Percentiles rank a stretch among this genome's conserved stretches.
phyloP scores from a whole-genome alignment of 1,284 basidiomycete genomes.

The Austroboletus novae-zelandiae region DNA sequence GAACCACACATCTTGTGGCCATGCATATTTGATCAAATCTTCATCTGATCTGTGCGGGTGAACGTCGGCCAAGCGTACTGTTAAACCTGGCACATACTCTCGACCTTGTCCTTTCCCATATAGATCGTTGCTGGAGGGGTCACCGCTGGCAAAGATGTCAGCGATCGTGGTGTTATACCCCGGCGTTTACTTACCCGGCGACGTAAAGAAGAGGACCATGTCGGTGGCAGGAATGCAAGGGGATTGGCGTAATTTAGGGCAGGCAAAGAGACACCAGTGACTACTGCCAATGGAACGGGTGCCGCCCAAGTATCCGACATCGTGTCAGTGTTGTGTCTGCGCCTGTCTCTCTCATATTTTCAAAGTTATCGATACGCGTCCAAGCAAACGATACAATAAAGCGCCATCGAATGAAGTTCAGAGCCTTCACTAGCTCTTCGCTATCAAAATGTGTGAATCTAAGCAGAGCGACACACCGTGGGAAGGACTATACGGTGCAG shows the following conservation, averaged over 20 bases:
- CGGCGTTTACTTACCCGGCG: constrained; percentile 42
- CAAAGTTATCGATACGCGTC: no score
- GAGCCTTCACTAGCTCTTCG: no score
- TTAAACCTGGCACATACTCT: constrained; percentile 62
- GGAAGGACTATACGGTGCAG: not conserved
- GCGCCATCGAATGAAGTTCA: no score
- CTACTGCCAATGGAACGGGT: no score
- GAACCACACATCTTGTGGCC: constrained; percentile 80
- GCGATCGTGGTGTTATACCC: not conserved
- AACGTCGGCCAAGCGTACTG: constrained; percentile 7
- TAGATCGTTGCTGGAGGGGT: constrained; percentile 77
- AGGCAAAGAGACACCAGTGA: no score
- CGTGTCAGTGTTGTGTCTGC: no score
- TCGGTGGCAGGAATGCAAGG: not conserved
- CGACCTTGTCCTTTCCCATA: constrained; percentile 96
- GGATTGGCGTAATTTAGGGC: no score
- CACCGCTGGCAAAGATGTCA: constrained; percentile 36
- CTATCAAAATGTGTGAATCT: no score
- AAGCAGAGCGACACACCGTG: no score
- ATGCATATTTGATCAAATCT: constrained; percentile 90
- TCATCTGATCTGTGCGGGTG: constrained; percentile 62
- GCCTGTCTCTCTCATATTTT: no score
- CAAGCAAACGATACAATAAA: no score
- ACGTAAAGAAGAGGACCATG: constrained; percentile 75
- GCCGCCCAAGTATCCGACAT: no score